Evolutionary conservation across 2,329 filamentous ascomycete genomes (phyloP), one percentile per base, ranked within the genome.

Genomic region (Colletotrichum tropicale): DNA sequence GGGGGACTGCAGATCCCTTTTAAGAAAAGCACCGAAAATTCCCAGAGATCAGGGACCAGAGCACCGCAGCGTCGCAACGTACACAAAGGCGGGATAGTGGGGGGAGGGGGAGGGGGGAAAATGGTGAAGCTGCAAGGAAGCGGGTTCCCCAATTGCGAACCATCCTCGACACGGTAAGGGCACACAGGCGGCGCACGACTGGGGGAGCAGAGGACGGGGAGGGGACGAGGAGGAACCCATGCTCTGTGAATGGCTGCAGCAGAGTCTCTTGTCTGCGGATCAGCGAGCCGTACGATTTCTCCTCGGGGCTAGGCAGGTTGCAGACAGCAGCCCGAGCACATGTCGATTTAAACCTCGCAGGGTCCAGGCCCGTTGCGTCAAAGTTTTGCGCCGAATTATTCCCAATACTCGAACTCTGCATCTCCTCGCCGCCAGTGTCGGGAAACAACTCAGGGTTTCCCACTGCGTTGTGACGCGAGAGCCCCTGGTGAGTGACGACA

Each of bases 21-120:
- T 73, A 61, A 75, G 62, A 48, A 56, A 48, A 71, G 24, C 55
- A 18, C 32, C 8, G 66, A 30, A 36, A 66, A 68, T 64, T 74
- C 58, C 74, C 74, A 65, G 58, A 66, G 58, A 74, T 76, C 74
- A 66, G 74, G 74, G 70, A 76, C 74, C 65, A 65, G 58, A 38
- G 61, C 70, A 65, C 58, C 67, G 73, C 73, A 75, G 74, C 64
- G 74, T 76, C 24, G 64, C 65, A 74, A 55, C 62, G 56, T 9
- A 34, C 38, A 55, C 36, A 43, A 65, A n/a, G 52, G 34, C 43
- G 43, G 56, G 43, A 68, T 38, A 26, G 65, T 64, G 69, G 68
- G 69, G 56, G 68, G 55, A 18, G 61, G 68, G 55, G 73, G 24
- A 60, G 26, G 36, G 62, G 61, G 61, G 48, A 38, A 21, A 28